Evolutionary conservation across 2,329 filamentous ascomycete species (phyloP), one percentile per base, ranked within the genome.

Genomic region (Pestalotiopsis sp.): DNA sequence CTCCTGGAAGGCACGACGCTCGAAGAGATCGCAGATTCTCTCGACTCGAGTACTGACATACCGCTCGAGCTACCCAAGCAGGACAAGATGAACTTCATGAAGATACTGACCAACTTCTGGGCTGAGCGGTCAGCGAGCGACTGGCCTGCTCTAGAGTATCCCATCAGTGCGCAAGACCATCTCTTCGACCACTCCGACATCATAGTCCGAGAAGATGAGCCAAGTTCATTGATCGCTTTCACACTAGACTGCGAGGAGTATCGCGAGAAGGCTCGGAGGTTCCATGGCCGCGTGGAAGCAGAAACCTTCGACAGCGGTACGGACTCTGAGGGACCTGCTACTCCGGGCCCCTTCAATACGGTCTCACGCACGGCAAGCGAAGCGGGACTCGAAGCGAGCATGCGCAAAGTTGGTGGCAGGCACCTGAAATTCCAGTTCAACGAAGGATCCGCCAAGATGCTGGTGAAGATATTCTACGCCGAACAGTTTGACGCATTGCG

Each of bases 381-480:
- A 77, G 87, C 87, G 2, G 93, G 93, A 65, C 89, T 98, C 11
- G 95, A 99, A 79, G 91, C 92, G 72, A 96, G 94, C 49, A 85
- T 99, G 31, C 85, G 97, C 40, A 90, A 94, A 71, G 88, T 91
- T 38, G 97, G 93, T 0, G 95, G 95, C 49, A 97, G 94, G 1
- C 96, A 99, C 79, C 90, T 98, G 73, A 97, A 97, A 77, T 99
- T 98, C 78, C 94, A 97, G 70, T 99, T 98, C 81, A 91, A 92
- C 36, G 95, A 98, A 78, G 94, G 95, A 0, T 91, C 93, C n/a
- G 95, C 97, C 3, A 93, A 92, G 75, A 97, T 98, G 88, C 92
- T 95, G 64, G 98, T 97, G 84, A 99, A 99, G 81, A 96, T 99
- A 61, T 98, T 99, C 80, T 99, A 97, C 76, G 96, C 96, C 0